These are phyloP conservation scores for Lentinula sp. DNA, from an alignment of 768 basidiomycete species.

Conservation along the genomic window DNA sequence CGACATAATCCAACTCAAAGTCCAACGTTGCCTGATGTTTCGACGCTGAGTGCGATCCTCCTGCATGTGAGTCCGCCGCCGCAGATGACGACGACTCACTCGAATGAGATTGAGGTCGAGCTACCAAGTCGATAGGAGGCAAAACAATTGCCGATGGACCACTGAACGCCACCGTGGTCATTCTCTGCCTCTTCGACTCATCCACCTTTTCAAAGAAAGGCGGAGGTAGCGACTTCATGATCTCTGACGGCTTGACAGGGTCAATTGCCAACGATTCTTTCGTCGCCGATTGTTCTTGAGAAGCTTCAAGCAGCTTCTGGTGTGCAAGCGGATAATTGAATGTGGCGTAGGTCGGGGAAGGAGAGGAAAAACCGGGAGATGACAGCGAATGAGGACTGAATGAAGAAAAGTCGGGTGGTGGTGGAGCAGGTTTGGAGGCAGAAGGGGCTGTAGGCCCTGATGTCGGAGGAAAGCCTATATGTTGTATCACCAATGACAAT, in stretches of 20 bases:
- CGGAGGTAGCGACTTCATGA: constrained; percentile 28
- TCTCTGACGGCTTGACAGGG: constrained; percentile 2
- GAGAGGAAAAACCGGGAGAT: constrained; percentile 51
- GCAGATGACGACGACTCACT: neutral
- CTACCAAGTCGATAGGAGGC: constrained; percentile 32
- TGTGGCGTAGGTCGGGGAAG: constrained; percentile 37
- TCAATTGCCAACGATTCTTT: constrained; percentile 12
- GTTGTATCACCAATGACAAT: constrained; percentile 58
- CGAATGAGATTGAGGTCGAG: neutral
- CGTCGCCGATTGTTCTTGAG: constrained; percentile 24
- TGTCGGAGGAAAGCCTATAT: constrained; percentile 40
- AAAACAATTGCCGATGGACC: constrained; percentile 49
- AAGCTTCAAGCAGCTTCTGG: constrained; percentile 40
- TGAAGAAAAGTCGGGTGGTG: constrained; percentile 23
- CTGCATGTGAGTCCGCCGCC: constrained; percentile 10
- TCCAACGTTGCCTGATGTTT: constrained; percentile 40
- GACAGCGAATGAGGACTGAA: constrained; percentile 28
- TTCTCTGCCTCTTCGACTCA: constrained; percentile 23
- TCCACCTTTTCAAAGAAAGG: constrained; percentile 39
- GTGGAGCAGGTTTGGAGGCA: constrained; percentile 18
- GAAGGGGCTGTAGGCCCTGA: constrained; percentile 10
- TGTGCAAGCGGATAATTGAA: constrained; percentile 49
- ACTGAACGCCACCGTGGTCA: constrained; percentile 32
- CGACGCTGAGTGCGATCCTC: constrained; percentile 4
- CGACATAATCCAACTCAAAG: constrained; percentile 60